phyloP scores from a whole-genome alignment of 1,284 basidiomycete genomes.

The Leucocoprinus gongylophorus region DNA sequence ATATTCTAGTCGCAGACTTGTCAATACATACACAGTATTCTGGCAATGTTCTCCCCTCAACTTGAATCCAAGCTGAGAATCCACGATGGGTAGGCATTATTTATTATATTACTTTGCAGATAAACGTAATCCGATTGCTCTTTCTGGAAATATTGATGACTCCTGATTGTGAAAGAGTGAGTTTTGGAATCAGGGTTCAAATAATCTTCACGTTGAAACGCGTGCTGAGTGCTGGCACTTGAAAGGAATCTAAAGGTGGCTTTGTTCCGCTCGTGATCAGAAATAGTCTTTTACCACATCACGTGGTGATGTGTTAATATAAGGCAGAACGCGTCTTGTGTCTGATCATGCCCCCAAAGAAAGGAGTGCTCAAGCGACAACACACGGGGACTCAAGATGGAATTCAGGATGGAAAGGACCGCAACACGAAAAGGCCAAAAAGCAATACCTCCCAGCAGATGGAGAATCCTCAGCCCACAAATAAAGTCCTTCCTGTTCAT shows the following conservation, averaged over 20 bases:
- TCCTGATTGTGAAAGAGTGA: too few species aligned
- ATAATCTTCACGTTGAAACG: too few species aligned
- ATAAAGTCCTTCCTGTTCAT: constrained; percentile 60
- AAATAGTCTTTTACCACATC: too few species aligned
- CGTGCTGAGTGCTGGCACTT: not conserved
- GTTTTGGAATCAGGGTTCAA: too few species aligned
- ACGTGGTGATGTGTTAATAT: too few species aligned
- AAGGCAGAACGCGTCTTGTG: too few species aligned
- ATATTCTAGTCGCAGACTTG: constrained; percentile 35
- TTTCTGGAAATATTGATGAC: too few species aligned
- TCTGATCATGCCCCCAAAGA: constrained; percentile 6
- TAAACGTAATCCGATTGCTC: not conserved
- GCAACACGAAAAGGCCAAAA: constrained; percentile 6
- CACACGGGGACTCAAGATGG: constrained; percentile 1
- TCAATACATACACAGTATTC: constrained; percentile 49
- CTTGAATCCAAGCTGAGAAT: constrained; percentile 61
- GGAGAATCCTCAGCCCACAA: constrained; percentile 53
- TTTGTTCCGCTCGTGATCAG: too few species aligned
- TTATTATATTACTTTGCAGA: not conserved
- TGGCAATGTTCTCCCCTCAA: constrained; percentile 38
- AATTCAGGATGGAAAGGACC: not conserved
- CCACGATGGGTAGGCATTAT: constrained; percentile 48
- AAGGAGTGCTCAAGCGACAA: constrained; percentile 16
- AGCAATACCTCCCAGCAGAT: constrained; percentile 2
- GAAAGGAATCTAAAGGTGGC: too few species aligned